Base-by-base conservation (phyloP, 495 filamentous ascomycete genomes). In the Aspergillus asperescens region DNA sequence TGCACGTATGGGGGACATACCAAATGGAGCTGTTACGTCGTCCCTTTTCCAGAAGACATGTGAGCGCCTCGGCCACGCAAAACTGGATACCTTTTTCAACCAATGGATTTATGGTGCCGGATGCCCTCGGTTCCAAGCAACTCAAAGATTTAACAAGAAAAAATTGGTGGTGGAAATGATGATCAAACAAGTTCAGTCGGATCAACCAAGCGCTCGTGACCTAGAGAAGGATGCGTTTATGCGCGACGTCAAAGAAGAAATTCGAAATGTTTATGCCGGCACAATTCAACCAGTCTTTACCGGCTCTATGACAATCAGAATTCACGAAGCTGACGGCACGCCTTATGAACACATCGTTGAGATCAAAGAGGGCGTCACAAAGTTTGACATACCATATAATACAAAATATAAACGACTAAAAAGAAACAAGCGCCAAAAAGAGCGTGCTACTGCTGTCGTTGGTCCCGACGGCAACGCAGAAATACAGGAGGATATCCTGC, bases 341-440 rank as follows among this genome's bases (percentile, higher is more conserved):
- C 93, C 93, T 18, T 99, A 99, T 65, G 93, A 99, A 68, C 93
- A 99, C 62, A 95, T 96, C 57, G 88, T 96, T 22, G 87, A 95
- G 49, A 94, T 99, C 63, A 90, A 89, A 57, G 90, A 96, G 49
- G 82, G 83, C 7, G 75, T 80, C 32, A 87, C 84, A 6, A 86
- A 82, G 51, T 85, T 96, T 50, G 90, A 96, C 40, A 96, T 99
- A 51, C 90, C 92, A 12, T 99, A 99, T 62, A 97, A 97, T 62
- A 99, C 93, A 0, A 99, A 99, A 63, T 99, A 99, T 67, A 99
- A 97, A 74, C 84, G 93, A 2, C 75, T 99, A 29, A 99, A 99
- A 73, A 81, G 92, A 25, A 96, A 86, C 57, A 84, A 88, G 54
- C 84, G 90, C 34, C 86, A 95, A 58, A 87, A 87, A 68, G 93